Base-by-base conservation (phyloP, 192 early-diverging fungal species). In the Spizellomyces punctatus region DNA sequence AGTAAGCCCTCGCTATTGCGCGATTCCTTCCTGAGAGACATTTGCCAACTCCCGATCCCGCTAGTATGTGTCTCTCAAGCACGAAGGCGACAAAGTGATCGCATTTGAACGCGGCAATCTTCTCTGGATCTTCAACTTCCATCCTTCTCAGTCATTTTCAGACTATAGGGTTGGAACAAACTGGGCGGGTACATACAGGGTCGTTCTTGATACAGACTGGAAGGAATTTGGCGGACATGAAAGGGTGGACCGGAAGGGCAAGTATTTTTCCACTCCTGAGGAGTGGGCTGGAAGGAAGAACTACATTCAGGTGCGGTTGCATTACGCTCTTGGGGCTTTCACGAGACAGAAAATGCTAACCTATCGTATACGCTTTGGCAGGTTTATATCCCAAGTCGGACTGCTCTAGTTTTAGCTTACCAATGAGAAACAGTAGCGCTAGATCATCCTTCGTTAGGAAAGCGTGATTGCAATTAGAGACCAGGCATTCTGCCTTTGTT, bases 71-170 rank as follows among this genome's bases (percentile, higher is more conserved):
- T 90, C 90, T 45, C 83, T 93, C 61, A 96, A 96, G 79, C 88
- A 98, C 75, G 89, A 97, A 76, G 86, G 86, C 47, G 93, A 98
- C 85, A 98, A 97, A 78, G 81, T 97, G 22, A 83, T 98, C 74
- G 91, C 85, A 7, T 96, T 96, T 86, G 96, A 98, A 79, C 92
- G 94, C 43, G 95, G 89, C 47, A 83, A 88, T 58, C 85, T 94
- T 55, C 71, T 98, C 48, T 98, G 94, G 81, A 85, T 96, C 55
- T 97, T 98, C 86, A 98, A 98, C 77, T 96, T 97, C 81, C 88
- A 97, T 77, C 89, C 93, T 8, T 89, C 90, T 46, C 73, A 92
- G 55, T 92, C 90, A 50, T 97, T 89, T 74, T 76, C 88, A 6
- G 95, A 97, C 77, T 98, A 98, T 77, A 89, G 91, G 61, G 79